Base-by-base conservation (phyloP, 1,284 basidiomycete genomes). In the Rhodotorula sp. region DNA sequence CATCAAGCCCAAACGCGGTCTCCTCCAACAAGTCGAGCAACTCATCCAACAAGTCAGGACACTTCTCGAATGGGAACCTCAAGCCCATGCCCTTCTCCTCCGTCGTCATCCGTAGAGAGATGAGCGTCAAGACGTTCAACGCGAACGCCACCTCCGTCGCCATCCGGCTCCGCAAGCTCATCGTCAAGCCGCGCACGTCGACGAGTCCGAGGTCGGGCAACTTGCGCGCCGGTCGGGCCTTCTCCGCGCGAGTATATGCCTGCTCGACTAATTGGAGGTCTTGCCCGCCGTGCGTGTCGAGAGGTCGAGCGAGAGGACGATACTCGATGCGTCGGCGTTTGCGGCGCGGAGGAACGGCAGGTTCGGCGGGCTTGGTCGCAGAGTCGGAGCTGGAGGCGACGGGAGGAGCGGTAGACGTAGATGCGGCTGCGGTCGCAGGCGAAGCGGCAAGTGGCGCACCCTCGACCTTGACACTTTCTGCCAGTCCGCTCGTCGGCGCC, bases 241-340 rank as follows among this genome's bases (percentile, higher is more conserved):
- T 85, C 63, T 83, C 77, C 31, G 83, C 76, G 15, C 82, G 84
- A 24, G 82, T 80, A 51, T 87, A 83, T 76, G 91, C 88, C 22
- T 84, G 83, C 74, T 92, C 87, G 65, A 93, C 81, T n/a, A 82
- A 75, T 61, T 87, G 84, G 28, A 94, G 78, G 79, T 97, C 91
- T 77, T 93, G 88, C 20, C 94, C 94, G 44, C 92, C 93, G 68
- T 87, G 84, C 0, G 88, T 88, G n/a, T 89, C 87, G 37, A 91
- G 80, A 66, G 90, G 88, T 34, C 90, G 87, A 16, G 86, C 86
- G 24, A 92, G 82, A 0, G 95, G 95, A 34, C 90, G 83, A 79
- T 98, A 99, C 82, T 94, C 91, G 75, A 98, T 90, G 81, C 89
- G 91, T 76, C 90, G 88, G 68, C 92, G 86, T 48, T 86, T 80